phyloP scores from a whole-genome alignment of 371 early-diverging fungal species.

The Paraphysoderma sedebokerense region DNA sequence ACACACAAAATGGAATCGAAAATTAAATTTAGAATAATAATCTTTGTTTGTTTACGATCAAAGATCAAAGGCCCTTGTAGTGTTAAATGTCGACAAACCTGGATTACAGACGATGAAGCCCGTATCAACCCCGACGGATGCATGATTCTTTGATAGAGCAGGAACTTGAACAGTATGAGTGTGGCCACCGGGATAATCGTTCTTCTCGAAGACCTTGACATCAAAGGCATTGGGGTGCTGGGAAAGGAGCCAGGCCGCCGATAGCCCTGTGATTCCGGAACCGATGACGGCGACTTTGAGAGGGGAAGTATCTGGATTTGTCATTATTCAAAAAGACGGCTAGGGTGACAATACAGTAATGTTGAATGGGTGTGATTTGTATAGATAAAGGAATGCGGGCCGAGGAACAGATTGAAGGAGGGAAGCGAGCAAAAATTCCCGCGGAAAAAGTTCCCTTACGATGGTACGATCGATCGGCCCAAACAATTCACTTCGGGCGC shows the following conservation, averaged over 20 bases:
- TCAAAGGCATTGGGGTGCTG: constrained; percentile 13
- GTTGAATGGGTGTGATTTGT: too few relatives aligned
- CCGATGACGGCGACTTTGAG: constrained; percentile 12
- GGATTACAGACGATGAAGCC: constrained; percentile 47
- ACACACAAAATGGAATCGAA: neutral
- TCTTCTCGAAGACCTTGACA: constrained; percentile 30
- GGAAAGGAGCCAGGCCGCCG: constrained; percentile 30
- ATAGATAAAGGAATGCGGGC: too few relatives aligned
- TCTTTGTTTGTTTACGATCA: too few relatives aligned
- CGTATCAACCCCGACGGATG: constrained; percentile 35
- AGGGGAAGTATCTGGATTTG: neutral
- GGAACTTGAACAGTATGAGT: constrained; percentile 33
- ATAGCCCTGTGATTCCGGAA: constrained; percentile 13
- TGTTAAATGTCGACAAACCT: too few relatives aligned
- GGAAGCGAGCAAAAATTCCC: too few relatives aligned
- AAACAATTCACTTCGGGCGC: too few relatives aligned
- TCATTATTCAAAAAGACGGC: too few relatives aligned
- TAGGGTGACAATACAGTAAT: too few relatives aligned
- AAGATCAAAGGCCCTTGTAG: too few relatives aligned
- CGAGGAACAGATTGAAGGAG: too few relatives aligned
- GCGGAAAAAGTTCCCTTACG: too few relatives aligned
- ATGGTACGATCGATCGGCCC: too few relatives aligned
- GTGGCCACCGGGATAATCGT: constrained; percentile 35
- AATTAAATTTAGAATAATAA: neutral
- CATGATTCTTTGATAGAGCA: constrained; percentile 4